Evolutionary conservation across 768 basidiomycete genomes (phyloP), one percentile per base, ranked within the genome.

Genomic region (Amanita brunnescens): DNA sequence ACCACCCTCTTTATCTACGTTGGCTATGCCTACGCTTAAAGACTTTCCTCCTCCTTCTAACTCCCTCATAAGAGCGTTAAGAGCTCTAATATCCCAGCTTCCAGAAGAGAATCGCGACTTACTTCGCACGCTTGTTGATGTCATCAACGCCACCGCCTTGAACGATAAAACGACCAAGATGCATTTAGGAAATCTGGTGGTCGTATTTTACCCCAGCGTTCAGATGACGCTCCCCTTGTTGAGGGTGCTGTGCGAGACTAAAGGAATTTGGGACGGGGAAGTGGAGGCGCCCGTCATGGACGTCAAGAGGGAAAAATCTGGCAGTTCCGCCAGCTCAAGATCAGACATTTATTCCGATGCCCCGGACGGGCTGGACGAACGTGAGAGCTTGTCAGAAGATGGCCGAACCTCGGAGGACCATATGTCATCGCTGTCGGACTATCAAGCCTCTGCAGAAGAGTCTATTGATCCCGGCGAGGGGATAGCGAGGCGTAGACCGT

Each of bases 141-240:
- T 96, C 33, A 86, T 95, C 56, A 80, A 77, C 39, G 80, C 78
- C 38, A 93, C 91, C 12, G 81, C 88, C 0, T 72, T 70, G 50
- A 75, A 79, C 55, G 74, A 75, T 59, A 76, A 75, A 56, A 78
- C 81, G 59, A 97, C 91, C 32, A 91, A 90, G 68, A 97, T 97
- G 93, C 90, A 91, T 2, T 66, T 96, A 57, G 85, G 85, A 64
- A 96, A 96, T 60, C 65, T 97, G 58, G 70, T 94, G 43, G 70
- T 94, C 30, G 85, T 95, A 45, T 83, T 97, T 62, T 92, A 88
- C 55, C 94, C 93, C 6, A 91, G 83, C 62, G 65, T 93, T 61
- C 81, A 77, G 61, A 85, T 93, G 80, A 87, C 72, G 52, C 87
- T 87, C 13, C 74, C 82, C 1, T 61, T 91, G 23, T 65, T 92